Percentiles rank a stretch among this genome's conserved stretches.
Conservation (phyloP, 2,329 filamentous ascomycete species). For the Xenoacremonium recifei region DNA sequence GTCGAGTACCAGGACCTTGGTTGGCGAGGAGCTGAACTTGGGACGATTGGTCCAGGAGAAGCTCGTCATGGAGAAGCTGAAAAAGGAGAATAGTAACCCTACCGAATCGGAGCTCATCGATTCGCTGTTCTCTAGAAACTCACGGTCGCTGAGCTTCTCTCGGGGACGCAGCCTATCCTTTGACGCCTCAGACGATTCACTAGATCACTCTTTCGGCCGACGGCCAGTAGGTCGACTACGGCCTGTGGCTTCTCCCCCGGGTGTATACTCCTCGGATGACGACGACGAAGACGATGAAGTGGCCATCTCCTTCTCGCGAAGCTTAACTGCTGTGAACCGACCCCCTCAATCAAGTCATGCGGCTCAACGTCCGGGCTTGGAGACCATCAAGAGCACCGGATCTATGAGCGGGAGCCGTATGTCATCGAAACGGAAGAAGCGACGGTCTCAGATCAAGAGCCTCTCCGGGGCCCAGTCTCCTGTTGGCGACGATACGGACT, state of each 20-base stretch:
- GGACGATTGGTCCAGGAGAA: slow-evolving; percentile 44
- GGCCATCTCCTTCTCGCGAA: slow-evolving; percentile 21
- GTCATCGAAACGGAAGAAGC: slow-evolving; percentile 28
- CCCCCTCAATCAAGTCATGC: slow-evolving; percentile 30
- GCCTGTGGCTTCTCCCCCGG: slow-evolving; percentile 29
- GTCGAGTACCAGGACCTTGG: slow-evolving; percentile 44
- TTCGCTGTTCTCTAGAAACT: slow-evolving; percentile 36
- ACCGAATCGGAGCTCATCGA: slow-evolving; percentile 46
- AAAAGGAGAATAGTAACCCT: slow-evolving; percentile 35
- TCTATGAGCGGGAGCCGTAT: slow-evolving; percentile 26
- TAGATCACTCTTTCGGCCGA: slow-evolving; percentile 29
- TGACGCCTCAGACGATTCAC: slow-evolving; percentile 34
- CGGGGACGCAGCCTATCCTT: slow-evolving; percentile 29
- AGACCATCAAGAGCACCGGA: slow-evolving; percentile 46
- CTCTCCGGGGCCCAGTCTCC: slow-evolving; percentile 33
- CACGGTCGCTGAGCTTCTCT: no score
- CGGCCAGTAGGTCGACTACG: slow-evolving; percentile 23
- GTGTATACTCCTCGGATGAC: slow-evolving; percentile 27
- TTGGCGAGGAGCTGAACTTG: slow-evolving; percentile 41
- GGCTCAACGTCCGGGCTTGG: slow-evolving; percentile 43
- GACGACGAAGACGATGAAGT: slow-evolving; percentile 35
- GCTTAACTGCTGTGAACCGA: slow-evolving; percentile 23
- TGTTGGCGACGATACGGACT: slow-evolving; percentile 38
- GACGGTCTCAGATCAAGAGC: slow-evolving; percentile 29
- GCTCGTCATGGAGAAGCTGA: slow-evolving; percentile 45